Evolutionary conservation across 768 basidiomycete genomes (phyloP).

Genomic region (Sistotremastrum suecicum): DNA sequence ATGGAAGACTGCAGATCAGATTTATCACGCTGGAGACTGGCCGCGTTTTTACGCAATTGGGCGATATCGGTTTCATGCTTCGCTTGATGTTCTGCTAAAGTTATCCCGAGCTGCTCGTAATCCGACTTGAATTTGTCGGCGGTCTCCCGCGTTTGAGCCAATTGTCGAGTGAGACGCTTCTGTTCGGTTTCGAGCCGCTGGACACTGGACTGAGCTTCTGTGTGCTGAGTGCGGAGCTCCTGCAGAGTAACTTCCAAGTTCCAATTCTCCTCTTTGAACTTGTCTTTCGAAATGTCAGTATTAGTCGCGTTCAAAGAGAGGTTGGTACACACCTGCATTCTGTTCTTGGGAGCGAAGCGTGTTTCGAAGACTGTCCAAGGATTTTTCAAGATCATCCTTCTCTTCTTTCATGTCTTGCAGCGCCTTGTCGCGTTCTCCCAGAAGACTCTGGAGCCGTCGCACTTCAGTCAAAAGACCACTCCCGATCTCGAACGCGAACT

Average conservation of each 20-base stretch:
- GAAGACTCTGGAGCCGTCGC: slow-evolving; percentile 75
- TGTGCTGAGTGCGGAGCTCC: slow-evolving; percentile 60
- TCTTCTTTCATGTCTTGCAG: slow-evolving; percentile 87
- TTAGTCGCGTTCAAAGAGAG: background rate
- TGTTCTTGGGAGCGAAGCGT: slow-evolving; percentile 74
- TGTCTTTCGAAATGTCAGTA: slow-evolving; percentile 36
- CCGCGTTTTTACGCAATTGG: slow-evolving; percentile 75
- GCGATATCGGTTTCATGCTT: slow-evolving; percentile 96
- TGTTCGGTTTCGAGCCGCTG: slow-evolving; percentile 72
- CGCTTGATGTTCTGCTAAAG: slow-evolving; percentile 60
- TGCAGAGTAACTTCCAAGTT: slow-evolving; percentile 90
- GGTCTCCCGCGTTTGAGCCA: slow-evolving; percentile 58
- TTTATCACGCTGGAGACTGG: slow-evolving; percentile 83
- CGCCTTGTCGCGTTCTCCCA: slow-evolving; percentile 85
- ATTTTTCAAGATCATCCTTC: slow-evolving; percentile 75
- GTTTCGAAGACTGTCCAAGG: slow-evolving; percentile 55
- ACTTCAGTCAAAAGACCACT: slow-evolving; percentile 87
- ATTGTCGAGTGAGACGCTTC: slow-evolving; percentile 62
- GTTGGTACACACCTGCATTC: slow-evolving; percentile 45
- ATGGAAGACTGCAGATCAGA: slow-evolving; percentile 75
- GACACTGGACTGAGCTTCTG: slow-evolving; percentile 47
- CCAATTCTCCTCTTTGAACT: slow-evolving; percentile 98
- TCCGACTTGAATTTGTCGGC: slow-evolving; percentile 83
- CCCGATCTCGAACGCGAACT: slow-evolving; percentile 97
- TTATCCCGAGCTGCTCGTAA: slow-evolving; percentile 48